Evolutionary conservation across 2,329 filamentous ascomycete genomes (phyloP).

Genomic region (Sarocladium oryzae): DNA sequence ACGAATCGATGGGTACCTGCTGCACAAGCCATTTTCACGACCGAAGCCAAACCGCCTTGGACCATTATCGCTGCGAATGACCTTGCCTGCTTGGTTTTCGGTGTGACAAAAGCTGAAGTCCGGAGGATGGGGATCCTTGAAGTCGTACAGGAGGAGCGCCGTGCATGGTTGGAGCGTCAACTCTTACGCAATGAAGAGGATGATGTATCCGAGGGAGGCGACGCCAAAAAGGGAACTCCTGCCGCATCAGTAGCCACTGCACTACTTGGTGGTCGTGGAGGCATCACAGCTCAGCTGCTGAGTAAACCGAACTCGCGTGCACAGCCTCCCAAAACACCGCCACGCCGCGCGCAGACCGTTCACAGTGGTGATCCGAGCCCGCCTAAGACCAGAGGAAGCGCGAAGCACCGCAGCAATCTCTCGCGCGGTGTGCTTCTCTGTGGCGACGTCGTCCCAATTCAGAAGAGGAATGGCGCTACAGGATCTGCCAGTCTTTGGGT

Average conservation of each 20-base stretch:
- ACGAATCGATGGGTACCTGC: constrained; percentile 85
- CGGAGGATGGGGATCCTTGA: constrained; percentile 92
- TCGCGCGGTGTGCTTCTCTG: constrained; percentile 87
- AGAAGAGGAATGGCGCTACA: constrained; percentile 86
- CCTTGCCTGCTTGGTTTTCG: constrained; percentile 93
- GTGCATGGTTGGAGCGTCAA: constrained; percentile 85
- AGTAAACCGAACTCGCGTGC: constrained; percentile 68
- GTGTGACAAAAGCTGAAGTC: constrained; percentile 94
- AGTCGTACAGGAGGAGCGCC: constrained; percentile 82
- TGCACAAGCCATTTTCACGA: constrained; percentile 95
- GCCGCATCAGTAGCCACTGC: constrained; percentile 37
- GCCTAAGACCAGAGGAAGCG: constrained; percentile 45
- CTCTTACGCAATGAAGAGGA: constrained; percentile 49
- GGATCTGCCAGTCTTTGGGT: constrained; percentile 97
- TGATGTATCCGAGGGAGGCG: constrained; percentile 22
- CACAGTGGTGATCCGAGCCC: constrained; percentile 50
- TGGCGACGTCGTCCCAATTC: constrained; percentile 96
- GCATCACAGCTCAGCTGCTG: constrained; percentile 81
- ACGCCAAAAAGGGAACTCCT: constrained; percentile 29
- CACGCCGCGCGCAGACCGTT: constrained; percentile 57
- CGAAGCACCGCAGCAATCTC: constrained; percentile 64
- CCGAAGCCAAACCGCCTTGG: constrained; percentile 84
- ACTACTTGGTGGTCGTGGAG: constrained; percentile 62
- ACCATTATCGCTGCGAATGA: constrained; percentile 96
- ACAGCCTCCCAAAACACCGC: constrained; percentile 43